phyloP scores from a whole-genome alignment of 2,329 filamentous ascomycete species.

The Cladophialophora chaetospira region DNA sequence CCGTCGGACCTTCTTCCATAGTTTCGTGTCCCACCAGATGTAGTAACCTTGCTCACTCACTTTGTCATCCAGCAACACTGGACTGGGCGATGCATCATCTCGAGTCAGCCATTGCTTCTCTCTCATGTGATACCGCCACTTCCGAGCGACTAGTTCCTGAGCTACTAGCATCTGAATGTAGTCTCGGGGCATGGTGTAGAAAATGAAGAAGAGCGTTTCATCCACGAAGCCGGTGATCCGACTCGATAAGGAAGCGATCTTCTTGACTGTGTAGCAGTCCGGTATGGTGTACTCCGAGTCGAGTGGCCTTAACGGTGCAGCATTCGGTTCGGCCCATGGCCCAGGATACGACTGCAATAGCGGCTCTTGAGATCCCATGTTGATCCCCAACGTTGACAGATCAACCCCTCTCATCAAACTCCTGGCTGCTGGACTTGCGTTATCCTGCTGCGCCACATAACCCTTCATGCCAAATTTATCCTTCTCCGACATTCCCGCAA shows the following conservation, averaged over 20 bases:
- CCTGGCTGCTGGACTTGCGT: conserved; percentile 58
- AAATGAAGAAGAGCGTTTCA: conserved; percentile 70
- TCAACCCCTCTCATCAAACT: conserved; percentile 64
- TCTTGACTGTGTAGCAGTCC: conserved; percentile 65
- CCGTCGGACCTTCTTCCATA: conserved; percentile 54
- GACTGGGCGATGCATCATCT: conserved; percentile 47
- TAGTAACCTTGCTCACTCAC: conserved; percentile 55
- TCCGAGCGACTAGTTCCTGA: conserved; percentile 59
- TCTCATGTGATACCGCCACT: conserved; percentile 57
- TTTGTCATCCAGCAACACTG: conserved; percentile 51
- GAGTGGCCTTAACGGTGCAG: conserved; percentile 54
- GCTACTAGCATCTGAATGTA: conserved; percentile 68
- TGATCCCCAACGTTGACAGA: conserved; percentile 63
- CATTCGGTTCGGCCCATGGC: conserved; percentile 60
- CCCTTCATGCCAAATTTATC: conserved; percentile 64
- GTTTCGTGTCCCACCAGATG: conserved; percentile 52
- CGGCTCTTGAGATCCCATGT: conserved; percentile 60
- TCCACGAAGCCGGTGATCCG: conserved; percentile 62
- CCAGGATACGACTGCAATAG: conserved; percentile 65
- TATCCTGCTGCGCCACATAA: conserved; percentile 53
- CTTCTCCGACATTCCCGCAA: conserved; percentile 37
- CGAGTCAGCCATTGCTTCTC: conserved; percentile 55
- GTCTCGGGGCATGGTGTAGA: conserved; percentile 68
- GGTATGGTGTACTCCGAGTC: conserved; percentile 66
- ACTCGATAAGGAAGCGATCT: conserved; percentile 62